These are phyloP conservation scores for Penicillium corylophilum DNA, from an alignment of 2,329 filamentous ascomycete genomes.

Conservation along the genomic window DNA sequence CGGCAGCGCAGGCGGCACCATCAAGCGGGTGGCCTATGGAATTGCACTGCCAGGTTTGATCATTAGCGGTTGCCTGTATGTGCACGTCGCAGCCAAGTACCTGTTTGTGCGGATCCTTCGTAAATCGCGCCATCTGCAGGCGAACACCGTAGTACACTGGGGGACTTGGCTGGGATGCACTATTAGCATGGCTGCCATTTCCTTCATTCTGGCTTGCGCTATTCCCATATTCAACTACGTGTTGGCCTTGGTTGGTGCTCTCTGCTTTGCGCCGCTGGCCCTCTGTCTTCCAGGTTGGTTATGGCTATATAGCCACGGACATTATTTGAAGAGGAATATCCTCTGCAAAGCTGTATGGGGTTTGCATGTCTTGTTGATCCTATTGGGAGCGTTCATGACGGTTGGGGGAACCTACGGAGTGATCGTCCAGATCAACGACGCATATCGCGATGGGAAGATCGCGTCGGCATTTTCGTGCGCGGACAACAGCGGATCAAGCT, in stretches of 20 bases:
- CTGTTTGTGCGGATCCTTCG: conserved; percentile 57
- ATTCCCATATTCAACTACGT: conserved; percentile 58
- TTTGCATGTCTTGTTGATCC: conserved; percentile 45
- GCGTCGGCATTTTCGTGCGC: conserved; percentile 20
- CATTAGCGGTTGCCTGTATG: conserved; percentile 49
- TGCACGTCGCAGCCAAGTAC: conserved; percentile 53
- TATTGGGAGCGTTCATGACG: conserved; percentile 49
- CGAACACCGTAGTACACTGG: conserved; percentile 55
- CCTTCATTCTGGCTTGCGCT: conserved; percentile 54
- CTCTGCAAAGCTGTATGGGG: conserved; percentile 39
- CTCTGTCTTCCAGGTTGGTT: conserved; percentile 51
- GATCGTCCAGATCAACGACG: conserved; percentile 20
- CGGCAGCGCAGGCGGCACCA: conserved; percentile 57
- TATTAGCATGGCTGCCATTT: conserved; percentile 41
- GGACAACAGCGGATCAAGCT: conserved; percentile 17
- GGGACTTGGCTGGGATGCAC: conserved; percentile 52
- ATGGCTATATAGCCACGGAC: conserved; percentile 52
- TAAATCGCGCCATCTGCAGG: conserved; percentile 51
- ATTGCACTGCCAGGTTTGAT: conserved; percentile 57
- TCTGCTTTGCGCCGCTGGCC: conserved; percentile 54
- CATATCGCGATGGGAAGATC: conserved; percentile 18
- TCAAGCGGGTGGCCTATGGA: conserved; percentile 64
- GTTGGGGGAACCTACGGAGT: conserved; percentile 45
- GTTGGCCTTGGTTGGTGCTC: conserved; percentile 48
- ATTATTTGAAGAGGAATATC: conserved; percentile 40